Evolutionary conservation across 257 asterid species (phyloP).

Genomic region (Penstemon davidsonii): DNA sequence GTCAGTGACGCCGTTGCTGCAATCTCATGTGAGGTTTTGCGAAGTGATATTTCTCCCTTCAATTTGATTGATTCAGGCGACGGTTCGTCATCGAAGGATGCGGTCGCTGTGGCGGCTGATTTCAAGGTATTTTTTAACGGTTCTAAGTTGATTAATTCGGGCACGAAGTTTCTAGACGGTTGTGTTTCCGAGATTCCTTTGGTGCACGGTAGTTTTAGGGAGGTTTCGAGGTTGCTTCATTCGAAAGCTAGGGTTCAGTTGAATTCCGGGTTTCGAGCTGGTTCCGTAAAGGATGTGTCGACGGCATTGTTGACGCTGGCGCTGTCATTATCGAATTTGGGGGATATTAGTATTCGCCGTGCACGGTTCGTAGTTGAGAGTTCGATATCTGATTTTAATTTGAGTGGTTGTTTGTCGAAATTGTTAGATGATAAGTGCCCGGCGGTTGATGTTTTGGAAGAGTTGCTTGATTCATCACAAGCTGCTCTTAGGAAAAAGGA

Average conservation of each 20-base stretch:
- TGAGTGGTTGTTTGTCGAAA: slow-evolving; percentile 34
- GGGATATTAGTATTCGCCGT: slow-evolving; percentile 50
- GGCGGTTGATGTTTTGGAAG: slow-evolving; percentile 32
- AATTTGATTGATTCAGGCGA: slow-evolving; percentile 88
- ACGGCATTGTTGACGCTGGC: slow-evolving; percentile 55
- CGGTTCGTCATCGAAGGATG: slow-evolving; percentile 82
- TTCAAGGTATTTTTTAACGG: slow-evolving; percentile 68
- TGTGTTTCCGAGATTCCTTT: slow-evolving; percentile 62
- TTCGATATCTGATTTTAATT: slow-evolving; percentile 35
- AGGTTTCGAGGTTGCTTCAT: slow-evolving; percentile 52
- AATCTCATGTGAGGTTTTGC: slow-evolving; percentile 83
- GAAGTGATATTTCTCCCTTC: slow-evolving; percentile 61
- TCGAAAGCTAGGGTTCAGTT: slow-evolving; percentile 64
- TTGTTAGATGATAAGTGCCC: slow-evolving; percentile 36
- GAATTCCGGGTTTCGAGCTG: slow-evolving; percentile 66
- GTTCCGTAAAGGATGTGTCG: slow-evolving; percentile 48
- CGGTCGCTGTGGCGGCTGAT: slow-evolving; percentile 78
- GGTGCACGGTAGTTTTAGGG: slow-evolving; percentile 68
- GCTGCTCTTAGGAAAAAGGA: slow-evolving; percentile 44
- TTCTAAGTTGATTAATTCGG: slow-evolving; percentile 58
- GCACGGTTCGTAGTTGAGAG: slow-evolving; percentile 38
- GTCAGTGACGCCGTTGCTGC: slow-evolving; percentile 74
- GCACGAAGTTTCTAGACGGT: slow-evolving; percentile 33
- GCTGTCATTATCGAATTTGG: slow-evolving; percentile 52
- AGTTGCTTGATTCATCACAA: slow-evolving; percentile 34